These are phyloP conservation scores for Erythrophleum ivorense DNA, from an alignment of 331 rosid genomes.

Conservation along the genomic window DNA sequence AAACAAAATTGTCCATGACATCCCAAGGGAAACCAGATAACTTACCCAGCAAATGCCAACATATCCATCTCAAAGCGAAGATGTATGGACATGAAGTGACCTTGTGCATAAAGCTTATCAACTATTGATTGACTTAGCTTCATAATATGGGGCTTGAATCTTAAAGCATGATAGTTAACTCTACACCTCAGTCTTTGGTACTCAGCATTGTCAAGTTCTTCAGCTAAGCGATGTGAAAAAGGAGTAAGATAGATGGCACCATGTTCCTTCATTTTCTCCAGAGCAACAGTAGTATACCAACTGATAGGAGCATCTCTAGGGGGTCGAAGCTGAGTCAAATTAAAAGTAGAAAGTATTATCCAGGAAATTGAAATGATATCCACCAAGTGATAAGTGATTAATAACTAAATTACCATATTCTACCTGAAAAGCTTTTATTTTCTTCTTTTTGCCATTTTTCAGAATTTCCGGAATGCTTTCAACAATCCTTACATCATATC, in stretches of 20 bases:
- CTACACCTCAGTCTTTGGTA: slow-evolving; percentile 16
- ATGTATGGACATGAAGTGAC: slow-evolving; percentile 10
- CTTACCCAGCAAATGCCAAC: slow-evolving; percentile 21
- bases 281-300: slow-evolving; percentile 5
- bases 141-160: slow-evolving; percentile 22
- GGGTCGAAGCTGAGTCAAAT: slow-evolving; percentile 10
- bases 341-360: background rate
- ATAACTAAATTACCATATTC: background rate
- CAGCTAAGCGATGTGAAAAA: slow-evolving; percentile 12
- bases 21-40: background rate
- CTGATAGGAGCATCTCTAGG: slow-evolving; percentile 19
- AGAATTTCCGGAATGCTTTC: slow-evolving; percentile 1
- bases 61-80: slow-evolving; percentile 19
- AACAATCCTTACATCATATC: slow-evolving; percentile 8
- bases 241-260: slow-evolving; percentile 18
- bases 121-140: slow-evolving; percentile 14
- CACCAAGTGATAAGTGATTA: background rate
- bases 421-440: slow-evolving; percentile 10
- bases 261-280: slow-evolving; percentile 10
- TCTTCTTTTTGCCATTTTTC: slow-evolving; percentile 12
- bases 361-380: background rate
- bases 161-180: slow-evolving; percentile 4
- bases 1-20: background rate
- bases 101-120: background rate
- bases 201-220: slow-evolving; percentile 2